Evolutionary conservation across 148 eudicot genomes (phyloP), one percentile per base, ranked within the genome.

Genomic region (Camellia lanceoleosa): DNA sequence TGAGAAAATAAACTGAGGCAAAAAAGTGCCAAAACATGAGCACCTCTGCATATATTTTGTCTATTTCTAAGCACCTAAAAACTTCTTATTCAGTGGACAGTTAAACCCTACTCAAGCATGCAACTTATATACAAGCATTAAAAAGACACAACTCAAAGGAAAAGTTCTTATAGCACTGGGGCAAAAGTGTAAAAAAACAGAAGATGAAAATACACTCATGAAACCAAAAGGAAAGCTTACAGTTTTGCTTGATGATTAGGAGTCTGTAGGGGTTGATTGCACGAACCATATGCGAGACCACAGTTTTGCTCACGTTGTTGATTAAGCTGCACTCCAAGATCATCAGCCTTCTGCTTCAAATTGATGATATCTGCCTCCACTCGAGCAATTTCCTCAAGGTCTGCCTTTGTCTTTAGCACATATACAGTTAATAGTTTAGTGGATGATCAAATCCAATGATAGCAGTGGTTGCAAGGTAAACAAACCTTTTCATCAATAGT

Each of bases 291-390:
- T 82, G 81, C 74, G 46, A 82, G 66, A 73, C 80, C 70, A 65
- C 69, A 82, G 75, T 90, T 89, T 43, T 84, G 82, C 52, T 93
- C 92, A 73, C 83, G 90, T 73, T 87, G 89, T 52, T 86, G 90
- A 88, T 60, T 79, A 54, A 92, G 84, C 83, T 90, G 89, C 71
- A 79, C 67, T 79, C 85, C 89, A 41, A 91, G 89, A 78, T 91
- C 92, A 86, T 87, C 91, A 77, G 90, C 89, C 78, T 86, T 97
- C 78, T 89, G 89, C 76, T 86, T 91, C 85, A 94, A 80, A 82
- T 84, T 86, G 73, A 54, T 83, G 73, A 90, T 81, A 82, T 84
- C 87, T 43, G 85, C 86, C 88, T 92, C 95, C 43, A 83, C 89
- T 79, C 73, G 47, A 77, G 88, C 86, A 80, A 92, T 87, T 77